Conservation (phyloP, 768 basidiomycete species). For the Lactifluus subvellereus region DNA sequence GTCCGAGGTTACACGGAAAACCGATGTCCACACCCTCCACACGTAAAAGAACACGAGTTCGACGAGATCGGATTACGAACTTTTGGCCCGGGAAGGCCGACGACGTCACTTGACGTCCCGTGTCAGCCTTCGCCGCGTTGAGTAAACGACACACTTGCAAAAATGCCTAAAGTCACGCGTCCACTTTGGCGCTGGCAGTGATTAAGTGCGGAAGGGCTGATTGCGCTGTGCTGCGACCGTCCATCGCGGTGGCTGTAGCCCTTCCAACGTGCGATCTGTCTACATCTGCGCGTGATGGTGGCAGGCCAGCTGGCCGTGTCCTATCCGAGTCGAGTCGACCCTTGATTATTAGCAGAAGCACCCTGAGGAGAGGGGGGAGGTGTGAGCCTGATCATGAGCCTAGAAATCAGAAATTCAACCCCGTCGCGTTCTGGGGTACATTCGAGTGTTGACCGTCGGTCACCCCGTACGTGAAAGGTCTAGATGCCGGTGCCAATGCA, state of each 20-base stretch:
- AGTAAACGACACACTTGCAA: background rate
- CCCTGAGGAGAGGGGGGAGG: background rate
- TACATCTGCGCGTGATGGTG: background rate
- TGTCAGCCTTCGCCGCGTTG: no score
- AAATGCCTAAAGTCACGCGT: no score
- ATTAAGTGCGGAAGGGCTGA: no score
- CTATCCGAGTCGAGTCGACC: background rate
- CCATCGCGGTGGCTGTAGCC: no score
- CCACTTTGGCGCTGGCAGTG: no score
- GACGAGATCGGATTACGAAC: constrained; percentile 1
- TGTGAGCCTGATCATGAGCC: background rate
- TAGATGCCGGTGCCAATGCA: background rate
- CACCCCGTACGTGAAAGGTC: background rate
- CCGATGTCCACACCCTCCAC: background rate
- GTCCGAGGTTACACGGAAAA: background rate
- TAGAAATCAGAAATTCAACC: background rate
- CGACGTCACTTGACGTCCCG: background rate
- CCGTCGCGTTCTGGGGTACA: background rate
- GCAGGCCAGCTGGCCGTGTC: background rate
- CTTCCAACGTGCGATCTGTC: no score
- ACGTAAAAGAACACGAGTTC: constrained; percentile 17
- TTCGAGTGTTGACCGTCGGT: background rate
- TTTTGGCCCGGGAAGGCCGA: background rate
- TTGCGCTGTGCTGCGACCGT: no score
- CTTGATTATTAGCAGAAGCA: background rate